Base-by-base conservation (phyloP, 345 rosid genomes). In the Salix brachista region DNA sequence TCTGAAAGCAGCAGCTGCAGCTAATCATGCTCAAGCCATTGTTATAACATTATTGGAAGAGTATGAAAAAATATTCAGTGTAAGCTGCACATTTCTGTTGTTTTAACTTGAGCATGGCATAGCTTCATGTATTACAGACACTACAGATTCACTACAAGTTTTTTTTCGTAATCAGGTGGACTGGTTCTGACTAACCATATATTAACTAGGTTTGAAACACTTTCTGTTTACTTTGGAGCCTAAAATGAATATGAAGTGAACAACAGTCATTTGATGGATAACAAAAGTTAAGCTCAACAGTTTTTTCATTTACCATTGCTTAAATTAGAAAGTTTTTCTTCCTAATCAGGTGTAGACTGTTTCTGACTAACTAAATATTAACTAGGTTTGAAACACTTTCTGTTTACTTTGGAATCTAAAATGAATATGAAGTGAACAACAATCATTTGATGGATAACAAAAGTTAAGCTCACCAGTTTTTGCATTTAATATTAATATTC, bases 21-120 rank as follows among this genome's bases (percentile, higher is more conserved):
- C 99, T 52, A 96, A 96, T 86, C 98, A 96, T 90, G 99, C 98
- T 67, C 99, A 96, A 83, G 96, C 99, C 81, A 96, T 96, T 81
- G 88, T 87, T 67, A 93, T 96, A 82, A 93, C 96, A 56, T 84
- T 96, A 79, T 60, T 96, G 84, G 99, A 93, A 79, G 94, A 96
- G 83, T 93, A 93, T 84, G 89, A 86, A 30, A 90, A 78, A 25
- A 91, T 96, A 78, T 96, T 96, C 81, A 91, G 97, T 83, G 99
- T 96, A 87, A 88, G 96, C 78, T 39, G 69, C 65, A 64, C 56
- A 56, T 60, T 52, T 77, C 75, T 58, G 65, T 48, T 52, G 37
- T 32, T 74, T 50, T 30, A 44, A 13, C 50, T 39, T 67, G 23
- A 42, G 69, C 61, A 54, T 70, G 42, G 41, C 64, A 64, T 72